phyloP scores from a whole-genome alignment of 1,284 basidiomycete genomes.

The Sporisorium graminicola region DNA sequence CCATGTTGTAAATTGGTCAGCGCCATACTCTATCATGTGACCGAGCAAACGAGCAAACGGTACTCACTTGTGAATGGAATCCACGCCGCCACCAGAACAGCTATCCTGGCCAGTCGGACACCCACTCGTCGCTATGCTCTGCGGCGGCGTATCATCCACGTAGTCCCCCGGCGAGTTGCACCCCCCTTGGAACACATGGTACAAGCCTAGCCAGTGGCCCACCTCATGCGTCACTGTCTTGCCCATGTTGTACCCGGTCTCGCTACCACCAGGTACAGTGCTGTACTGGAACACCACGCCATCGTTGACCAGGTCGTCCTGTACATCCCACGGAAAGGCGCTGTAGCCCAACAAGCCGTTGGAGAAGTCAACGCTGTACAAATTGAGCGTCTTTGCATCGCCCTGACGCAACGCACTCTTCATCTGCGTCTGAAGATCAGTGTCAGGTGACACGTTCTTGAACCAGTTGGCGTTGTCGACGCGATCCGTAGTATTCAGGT shows the following conservation, averaged over 20 bases:
- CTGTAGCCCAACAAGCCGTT: conserved; percentile 70
- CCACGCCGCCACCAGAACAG: conserved; percentile 39
- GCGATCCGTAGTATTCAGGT: conserved; percentile 71
- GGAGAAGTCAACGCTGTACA: conserved; percentile 72
- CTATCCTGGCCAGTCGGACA: conserved; percentile 49
- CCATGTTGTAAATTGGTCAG: background rate
- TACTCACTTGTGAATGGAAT: conserved; percentile 52
- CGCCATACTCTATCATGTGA: background rate
- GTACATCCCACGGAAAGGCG: conserved; percentile 71
- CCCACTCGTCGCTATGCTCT: conserved; percentile 43
- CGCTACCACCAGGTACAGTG: conserved; percentile 73
- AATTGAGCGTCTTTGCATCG: conserved; percentile 72
- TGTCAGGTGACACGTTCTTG: conserved; percentile 71
- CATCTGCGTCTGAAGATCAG: conserved; percentile 73
- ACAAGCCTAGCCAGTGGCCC: conserved; percentile 72
- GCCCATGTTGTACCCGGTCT: conserved; percentile 73
- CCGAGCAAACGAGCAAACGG: background rate
- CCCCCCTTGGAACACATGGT: conserved; percentile 77
- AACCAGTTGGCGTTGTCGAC: conserved; percentile 74
- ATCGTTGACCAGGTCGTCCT: conserved; percentile 17
- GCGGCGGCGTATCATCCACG: conserved; percentile 73
- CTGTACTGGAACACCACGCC: conserved; percentile 46
- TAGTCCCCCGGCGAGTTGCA: conserved; percentile 73
- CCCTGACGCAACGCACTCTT: conserved; percentile 73
- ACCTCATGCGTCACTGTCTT: conserved; percentile 76